Conservation (phyloP, 805 yeast species). For the Candida caryicola region DNA sequence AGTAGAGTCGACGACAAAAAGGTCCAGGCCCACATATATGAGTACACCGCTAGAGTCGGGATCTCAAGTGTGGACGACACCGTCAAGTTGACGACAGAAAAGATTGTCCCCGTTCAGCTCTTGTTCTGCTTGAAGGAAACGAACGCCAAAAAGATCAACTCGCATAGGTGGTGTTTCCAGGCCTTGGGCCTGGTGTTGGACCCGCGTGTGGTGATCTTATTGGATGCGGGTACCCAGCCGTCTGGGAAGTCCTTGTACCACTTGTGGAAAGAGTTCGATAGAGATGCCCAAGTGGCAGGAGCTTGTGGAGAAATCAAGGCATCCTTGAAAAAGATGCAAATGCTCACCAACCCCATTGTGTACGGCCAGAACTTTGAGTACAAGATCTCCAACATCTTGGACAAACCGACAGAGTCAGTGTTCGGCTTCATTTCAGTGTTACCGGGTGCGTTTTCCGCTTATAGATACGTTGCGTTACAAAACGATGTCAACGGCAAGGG, state of each 20-base stretch:
- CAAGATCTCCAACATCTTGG: conserved; percentile 64
- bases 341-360: conserved; percentile 57
- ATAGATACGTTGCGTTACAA: conserved; percentile 55
- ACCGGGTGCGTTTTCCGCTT: conserved; percentile 71
- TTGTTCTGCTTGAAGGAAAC: conserved; percentile 60
- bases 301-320: conserved; percentile 74
- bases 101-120: conserved; percentile 61
- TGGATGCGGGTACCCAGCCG: conserved; percentile 69
- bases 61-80: conserved; percentile 50
- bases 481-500: conserved; percentile 53
- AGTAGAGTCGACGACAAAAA: conserved; percentile 56
- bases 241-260: conserved; percentile 53
- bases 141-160: conserved; percentile 62
- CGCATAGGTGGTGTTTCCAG: conserved; percentile 69
- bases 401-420: conserved; percentile 62
- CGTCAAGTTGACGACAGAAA: conserved; percentile 48
- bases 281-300: conserved; percentile 59
- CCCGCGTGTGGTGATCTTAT: conserved; percentile 54
- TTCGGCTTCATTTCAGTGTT: conserved; percentile 65
- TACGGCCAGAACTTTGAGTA: conserved; percentile 68
- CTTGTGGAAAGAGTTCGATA: conserved; percentile 62
- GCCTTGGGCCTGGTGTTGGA: conserved; percentile 56
- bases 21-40: conserved; percentile 64
- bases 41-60: conserved; percentile 60
- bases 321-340: conserved; percentile 45